These are phyloP conservation scores for Ceratobasidium papillatum DNA, from an alignment of 1,284 basidiomycete genomes.

Conservation along the genomic window DNA sequence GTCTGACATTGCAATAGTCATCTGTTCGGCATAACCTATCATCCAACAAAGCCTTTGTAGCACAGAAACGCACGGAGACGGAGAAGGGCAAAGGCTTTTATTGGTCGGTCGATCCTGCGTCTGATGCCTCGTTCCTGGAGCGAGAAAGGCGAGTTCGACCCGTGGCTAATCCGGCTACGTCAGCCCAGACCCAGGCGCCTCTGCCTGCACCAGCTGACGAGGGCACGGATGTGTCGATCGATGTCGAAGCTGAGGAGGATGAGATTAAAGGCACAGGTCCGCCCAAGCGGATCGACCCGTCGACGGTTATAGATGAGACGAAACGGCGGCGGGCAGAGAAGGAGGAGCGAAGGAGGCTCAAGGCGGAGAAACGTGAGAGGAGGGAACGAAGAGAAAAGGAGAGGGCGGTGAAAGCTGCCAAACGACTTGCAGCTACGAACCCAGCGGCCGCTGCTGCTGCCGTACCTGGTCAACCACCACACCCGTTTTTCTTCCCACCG, in stretches of 20 bases:
- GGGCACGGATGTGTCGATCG: constrained; percentile 26
- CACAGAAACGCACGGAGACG: constrained; percentile 84
- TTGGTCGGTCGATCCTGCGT: constrained; percentile 84
- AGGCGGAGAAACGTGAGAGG: constrained; percentile 29
- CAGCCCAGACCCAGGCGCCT: constrained; percentile 2
- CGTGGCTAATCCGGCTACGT: constrained; percentile 15
- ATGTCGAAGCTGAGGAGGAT: constrained; percentile 35
- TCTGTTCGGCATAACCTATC: constrained; percentile 93
- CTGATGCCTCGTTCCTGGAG: constrained; percentile 70
- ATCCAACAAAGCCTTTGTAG: constrained; percentile 86
- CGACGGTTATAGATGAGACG: constrained; percentile 17
- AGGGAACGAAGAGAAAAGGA: constrained; percentile 28
- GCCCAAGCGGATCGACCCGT: constrained; percentile 18
- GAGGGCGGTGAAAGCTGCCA: constrained; percentile 30
- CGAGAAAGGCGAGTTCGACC: constrained; percentile 57
- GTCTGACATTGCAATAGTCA: constrained; percentile 61
- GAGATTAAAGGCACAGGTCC: constrained; percentile 34
- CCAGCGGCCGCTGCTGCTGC: not conserved
- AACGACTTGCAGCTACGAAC: constrained; percentile 25
- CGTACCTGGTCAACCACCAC: constrained; percentile 18
- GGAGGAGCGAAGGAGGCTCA: constrained; percentile 33
- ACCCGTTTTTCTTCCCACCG: constrained; percentile 25
- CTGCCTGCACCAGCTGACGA: constrained; percentile 12
- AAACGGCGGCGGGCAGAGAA: constrained; percentile 32
- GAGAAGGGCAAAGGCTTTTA: constrained; percentile 84